phyloP scores from a whole-genome alignment of 2,329 filamentous ascomycete genomes.

The Beauveria sp. region DNA sequence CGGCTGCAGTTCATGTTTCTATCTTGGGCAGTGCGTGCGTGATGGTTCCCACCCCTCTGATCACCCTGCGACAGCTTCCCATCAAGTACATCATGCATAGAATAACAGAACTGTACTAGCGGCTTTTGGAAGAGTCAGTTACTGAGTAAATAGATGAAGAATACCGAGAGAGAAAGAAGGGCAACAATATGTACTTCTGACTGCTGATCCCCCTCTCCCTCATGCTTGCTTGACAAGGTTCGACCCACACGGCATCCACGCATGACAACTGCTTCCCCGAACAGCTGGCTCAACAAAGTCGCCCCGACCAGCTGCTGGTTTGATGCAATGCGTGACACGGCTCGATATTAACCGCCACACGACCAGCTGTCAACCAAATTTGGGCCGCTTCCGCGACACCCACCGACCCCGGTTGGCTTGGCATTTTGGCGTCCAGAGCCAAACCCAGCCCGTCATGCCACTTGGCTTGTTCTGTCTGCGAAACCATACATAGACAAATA shows the following conservation, averaged over 20 bases:
- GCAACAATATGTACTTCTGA: neutral
- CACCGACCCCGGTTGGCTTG: neutral
- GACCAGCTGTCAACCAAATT: conserved; percentile 7
- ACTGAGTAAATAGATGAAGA: neutral
- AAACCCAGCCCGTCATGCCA: neutral
- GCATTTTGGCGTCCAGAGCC: neutral
- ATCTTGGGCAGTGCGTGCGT: neutral
- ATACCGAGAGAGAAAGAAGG: neutral
- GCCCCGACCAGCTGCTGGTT: neutral
- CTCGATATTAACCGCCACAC: conserved; percentile 9
- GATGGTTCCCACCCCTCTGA: neutral
- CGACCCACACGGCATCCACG: conserved; percentile 4
- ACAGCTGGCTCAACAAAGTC: conserved; percentile 3
- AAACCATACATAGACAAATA: too few relatives aligned
- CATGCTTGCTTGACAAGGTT: conserved; percentile 1
- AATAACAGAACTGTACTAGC: neutral
- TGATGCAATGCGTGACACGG: neutral
- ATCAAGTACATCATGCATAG: neutral
- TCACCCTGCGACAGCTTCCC: neutral
- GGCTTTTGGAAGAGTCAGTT: neutral
- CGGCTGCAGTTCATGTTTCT: neutral
- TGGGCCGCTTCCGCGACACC: neutral
- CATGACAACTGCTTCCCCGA: conserved; percentile 5
- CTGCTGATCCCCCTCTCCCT: neutral
- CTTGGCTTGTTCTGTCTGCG: too few relatives aligned